These are phyloP conservation scores for Exophiala sideris DNA, from an alignment of 2,329 filamentous ascomycete genomes.

Conservation along the genomic window DNA sequence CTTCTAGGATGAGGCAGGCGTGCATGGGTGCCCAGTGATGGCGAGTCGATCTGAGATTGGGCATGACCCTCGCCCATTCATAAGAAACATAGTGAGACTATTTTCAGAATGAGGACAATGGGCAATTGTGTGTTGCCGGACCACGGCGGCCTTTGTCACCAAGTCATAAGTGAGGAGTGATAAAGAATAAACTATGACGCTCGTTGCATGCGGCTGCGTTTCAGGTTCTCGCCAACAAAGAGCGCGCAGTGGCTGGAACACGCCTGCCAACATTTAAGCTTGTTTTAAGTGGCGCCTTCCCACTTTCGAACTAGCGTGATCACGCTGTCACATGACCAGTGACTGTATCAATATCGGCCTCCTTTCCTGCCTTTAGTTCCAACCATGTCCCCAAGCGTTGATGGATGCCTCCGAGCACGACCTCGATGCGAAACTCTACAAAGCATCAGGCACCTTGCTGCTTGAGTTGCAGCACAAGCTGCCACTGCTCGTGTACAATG, in stretches of 20 bases:
- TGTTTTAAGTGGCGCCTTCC: neutral
- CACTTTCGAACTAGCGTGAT: neutral
- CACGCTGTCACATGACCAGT: neutral
- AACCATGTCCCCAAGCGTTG: neutral
- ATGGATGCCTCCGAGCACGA: constrained; percentile 47
- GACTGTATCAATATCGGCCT: neutral
- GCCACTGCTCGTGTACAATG: constrained; percentile 36
- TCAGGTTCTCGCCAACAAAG: neutral
- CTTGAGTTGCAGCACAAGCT: constrained; percentile 42
- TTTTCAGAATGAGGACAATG: neutral
- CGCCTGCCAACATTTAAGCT: constrained; percentile 5
- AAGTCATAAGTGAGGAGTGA: neutral
- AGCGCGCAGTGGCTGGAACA: neutral
- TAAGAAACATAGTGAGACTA: constrained; percentile 7
- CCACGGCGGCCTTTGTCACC: neutral
- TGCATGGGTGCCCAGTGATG: neutral
- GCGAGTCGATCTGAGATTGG: constrained; percentile 2
- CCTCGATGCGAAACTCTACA: constrained; percentile 45
- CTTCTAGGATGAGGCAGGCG: neutral
- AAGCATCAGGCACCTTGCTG: constrained; percentile 44
- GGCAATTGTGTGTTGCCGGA: neutral
- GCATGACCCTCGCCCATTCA: constrained; percentile 2
- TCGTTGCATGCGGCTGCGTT: constrained; percentile 1
- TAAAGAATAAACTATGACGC: neutral
- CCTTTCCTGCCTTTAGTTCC: neutral